Evolutionary conservation across 129 eudicot genomes (phyloP).

Genomic region (Centrapalus pauciflorus): DNA sequence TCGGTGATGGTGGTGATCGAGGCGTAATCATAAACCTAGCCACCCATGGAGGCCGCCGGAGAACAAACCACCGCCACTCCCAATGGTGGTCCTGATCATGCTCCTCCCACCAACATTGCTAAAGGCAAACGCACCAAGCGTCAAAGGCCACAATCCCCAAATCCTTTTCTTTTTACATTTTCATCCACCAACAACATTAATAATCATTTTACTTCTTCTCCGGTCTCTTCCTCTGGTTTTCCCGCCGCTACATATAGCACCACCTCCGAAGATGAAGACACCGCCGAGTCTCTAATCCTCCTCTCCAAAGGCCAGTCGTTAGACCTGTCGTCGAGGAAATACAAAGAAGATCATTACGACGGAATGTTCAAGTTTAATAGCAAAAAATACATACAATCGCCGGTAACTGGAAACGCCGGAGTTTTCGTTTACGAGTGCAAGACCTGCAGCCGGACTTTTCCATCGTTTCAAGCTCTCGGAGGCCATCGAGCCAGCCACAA

Average conservation of each 20-base stretch:
- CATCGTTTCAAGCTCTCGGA: constrained; percentile 83
- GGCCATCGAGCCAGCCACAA: constrained; percentile 89
- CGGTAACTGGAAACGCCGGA: constrained; percentile 21
- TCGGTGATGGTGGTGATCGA: constrained; percentile 16
- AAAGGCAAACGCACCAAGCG: constrained; percentile 87
- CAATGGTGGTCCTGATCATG: neutral
- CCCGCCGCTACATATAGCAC: constrained; percentile 22
- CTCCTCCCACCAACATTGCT: constrained; percentile 21
- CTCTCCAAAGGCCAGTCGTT: constrained; percentile 44
- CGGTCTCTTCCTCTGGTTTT: constrained; percentile 25
- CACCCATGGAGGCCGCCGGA: constrained; percentile 26
- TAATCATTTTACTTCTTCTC: constrained; percentile 17
- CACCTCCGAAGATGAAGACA: constrained; percentile 60
- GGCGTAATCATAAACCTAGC: constrained; percentile 14
- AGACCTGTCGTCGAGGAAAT: neutral
- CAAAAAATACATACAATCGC: constrained; percentile 37
- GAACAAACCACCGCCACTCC: constrained; percentile 14
- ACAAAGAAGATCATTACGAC: constrained; percentile 2
- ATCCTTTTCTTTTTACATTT: constrained; percentile 51
- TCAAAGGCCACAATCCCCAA: constrained; percentile 70
- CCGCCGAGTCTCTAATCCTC: constrained; percentile 62
- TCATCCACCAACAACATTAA: constrained; percentile 11
- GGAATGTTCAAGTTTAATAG: constrained; percentile 36
- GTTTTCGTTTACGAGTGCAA: constrained; percentile 57
- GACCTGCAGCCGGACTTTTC: constrained; percentile 62